Evolutionary conservation across 2,329 filamentous ascomycete genomes (phyloP).

Genomic region (Claviceps quebecensis): DNA sequence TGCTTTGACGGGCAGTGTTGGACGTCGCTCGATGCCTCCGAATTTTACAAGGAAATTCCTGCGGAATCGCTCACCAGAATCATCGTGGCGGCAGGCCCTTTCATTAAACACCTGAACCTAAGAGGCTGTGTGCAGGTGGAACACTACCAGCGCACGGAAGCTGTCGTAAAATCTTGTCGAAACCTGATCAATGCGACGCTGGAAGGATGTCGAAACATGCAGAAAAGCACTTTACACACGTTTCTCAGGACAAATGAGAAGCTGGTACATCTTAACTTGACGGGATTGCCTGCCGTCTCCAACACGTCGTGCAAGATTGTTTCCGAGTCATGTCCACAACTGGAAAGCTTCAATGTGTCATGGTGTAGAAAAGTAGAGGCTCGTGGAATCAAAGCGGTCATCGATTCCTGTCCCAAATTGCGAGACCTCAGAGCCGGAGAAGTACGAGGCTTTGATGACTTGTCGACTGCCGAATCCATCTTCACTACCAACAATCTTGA

Average conservation of each 20-base stretch:
- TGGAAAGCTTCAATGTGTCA: constrained; percentile 80
- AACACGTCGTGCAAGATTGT: constrained; percentile 82
- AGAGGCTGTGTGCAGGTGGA: constrained; percentile 81
- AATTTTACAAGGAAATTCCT: constrained; percentile 79
- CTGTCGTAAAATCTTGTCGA: constrained; percentile 67
- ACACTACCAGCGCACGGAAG: constrained; percentile 63
- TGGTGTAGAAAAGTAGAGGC: constrained; percentile 86
- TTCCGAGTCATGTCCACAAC: constrained; percentile 60
- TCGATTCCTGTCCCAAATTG: constrained; percentile 58
- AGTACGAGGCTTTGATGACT: constrained; percentile 63
- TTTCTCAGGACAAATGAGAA: constrained; percentile 60
- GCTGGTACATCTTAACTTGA: constrained; percentile 74
- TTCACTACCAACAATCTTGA: constrained; percentile 74
- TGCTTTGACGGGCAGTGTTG: constrained; percentile 95
- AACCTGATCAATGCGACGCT: constrained; percentile 81
- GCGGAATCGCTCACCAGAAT: constrained; percentile 73
- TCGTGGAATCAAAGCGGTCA: constrained; percentile 55
- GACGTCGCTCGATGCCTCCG: constrained; percentile 69
- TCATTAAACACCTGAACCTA: constrained; percentile 80
- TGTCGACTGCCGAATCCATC: constrained; percentile 56
- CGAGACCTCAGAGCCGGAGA: constrained; percentile 73
- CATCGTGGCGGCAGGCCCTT: constrained; percentile 72
- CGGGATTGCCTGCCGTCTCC: constrained; percentile 64
- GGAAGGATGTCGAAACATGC: constrained; percentile 79
- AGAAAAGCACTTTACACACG: constrained; percentile 61